Percentiles rank a stretch among this genome's conserved stretches.
These are phyloP conservation scores for Chlamydomonas sp. DNA, from an alignment of 139 green algal genomes.

Conservation along the genomic window DNA sequence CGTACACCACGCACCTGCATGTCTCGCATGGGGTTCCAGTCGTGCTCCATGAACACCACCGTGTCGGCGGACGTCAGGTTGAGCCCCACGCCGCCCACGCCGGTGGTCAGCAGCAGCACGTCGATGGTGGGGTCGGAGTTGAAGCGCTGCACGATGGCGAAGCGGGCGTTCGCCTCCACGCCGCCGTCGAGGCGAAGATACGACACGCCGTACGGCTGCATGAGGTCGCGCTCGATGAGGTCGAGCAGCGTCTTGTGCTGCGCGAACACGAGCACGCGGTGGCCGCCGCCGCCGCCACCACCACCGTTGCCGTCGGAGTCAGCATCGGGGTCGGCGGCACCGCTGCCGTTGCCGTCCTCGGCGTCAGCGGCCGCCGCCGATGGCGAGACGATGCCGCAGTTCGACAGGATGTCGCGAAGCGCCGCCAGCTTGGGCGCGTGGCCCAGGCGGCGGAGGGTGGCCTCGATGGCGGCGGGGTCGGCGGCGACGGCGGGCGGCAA, in stretches of 20 bases:
- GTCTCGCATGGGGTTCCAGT: constrained; percentile 99
- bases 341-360: not conserved
- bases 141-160: constrained; percentile 90
- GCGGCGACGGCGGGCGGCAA: constrained; percentile 3
- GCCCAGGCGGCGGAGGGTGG: constrained; percentile 52
- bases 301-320: constrained; percentile 29
- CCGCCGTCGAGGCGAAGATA: constrained; percentile 92
- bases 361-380: not conserved
- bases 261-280: constrained; percentile 96
- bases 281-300: constrained; percentile 48
- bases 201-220: constrained; percentile 76
- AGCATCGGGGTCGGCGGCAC: not conserved
- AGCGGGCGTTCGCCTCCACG: constrained; percentile 80
- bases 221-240: constrained; percentile 85
- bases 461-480: constrained; percentile 39
- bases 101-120: constrained; percentile 96
- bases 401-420: constrained; percentile 88
- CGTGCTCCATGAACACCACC: constrained; percentile 99
- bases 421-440: constrained; percentile 95
- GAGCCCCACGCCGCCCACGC: constrained; percentile 93
- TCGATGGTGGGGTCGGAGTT: constrained; percentile 97
- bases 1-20: constrained; percentile 76
- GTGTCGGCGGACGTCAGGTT: constrained; percentile 98
- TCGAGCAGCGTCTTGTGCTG: constrained; percentile 93
- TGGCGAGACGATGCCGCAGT: constrained; percentile 83